Evolutionary conservation across 2,329 filamentous ascomycete species (phyloP).

Genomic region (Penicillium sclerotiorum): DNA sequence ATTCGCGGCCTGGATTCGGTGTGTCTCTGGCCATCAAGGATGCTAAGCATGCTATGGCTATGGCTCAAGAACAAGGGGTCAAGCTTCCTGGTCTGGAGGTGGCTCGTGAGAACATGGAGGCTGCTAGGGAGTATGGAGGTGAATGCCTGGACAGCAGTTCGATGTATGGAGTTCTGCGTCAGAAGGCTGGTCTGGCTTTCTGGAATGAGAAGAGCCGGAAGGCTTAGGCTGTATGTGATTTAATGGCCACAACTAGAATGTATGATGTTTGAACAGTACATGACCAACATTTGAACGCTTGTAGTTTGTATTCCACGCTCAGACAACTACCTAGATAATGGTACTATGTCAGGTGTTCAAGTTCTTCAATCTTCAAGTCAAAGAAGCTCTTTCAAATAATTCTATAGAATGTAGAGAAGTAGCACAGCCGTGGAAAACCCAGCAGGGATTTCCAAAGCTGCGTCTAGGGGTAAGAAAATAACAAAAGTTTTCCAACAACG

Average conservation of each 20-base stretch:
- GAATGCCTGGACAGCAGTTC: constrained; percentile 43
- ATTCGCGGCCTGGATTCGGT: constrained; percentile 39
- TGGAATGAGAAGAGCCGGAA: constrained; percentile 44
- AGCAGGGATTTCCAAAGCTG: no score
- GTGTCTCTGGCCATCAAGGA: constrained; percentile 44
- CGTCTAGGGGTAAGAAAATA: not conserved
- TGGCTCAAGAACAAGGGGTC: constrained; percentile 35
- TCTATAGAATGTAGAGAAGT: not conserved
- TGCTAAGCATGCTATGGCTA: constrained; percentile 37
- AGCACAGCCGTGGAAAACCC: no score
- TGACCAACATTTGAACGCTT: not conserved
- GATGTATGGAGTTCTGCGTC: constrained; percentile 41
- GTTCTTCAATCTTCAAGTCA: not conserved
- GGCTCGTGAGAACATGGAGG: constrained; percentile 39
- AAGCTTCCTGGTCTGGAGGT: constrained; percentile 37
- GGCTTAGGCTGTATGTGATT: constrained; percentile 8
- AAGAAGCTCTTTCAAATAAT: no score
- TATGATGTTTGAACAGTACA: not conserved
- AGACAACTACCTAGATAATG: no score
- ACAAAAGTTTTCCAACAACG: not conserved
- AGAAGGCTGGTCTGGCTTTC: constrained; percentile 40
- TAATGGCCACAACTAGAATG: not conserved
- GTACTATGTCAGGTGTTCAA: no score
- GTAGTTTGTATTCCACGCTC: no score
- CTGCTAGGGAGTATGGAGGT: constrained; percentile 39